Base-by-base conservation (phyloP, 2,329 filamentous ascomycete genomes). In the Trichoderma citrinoviride region DNA sequence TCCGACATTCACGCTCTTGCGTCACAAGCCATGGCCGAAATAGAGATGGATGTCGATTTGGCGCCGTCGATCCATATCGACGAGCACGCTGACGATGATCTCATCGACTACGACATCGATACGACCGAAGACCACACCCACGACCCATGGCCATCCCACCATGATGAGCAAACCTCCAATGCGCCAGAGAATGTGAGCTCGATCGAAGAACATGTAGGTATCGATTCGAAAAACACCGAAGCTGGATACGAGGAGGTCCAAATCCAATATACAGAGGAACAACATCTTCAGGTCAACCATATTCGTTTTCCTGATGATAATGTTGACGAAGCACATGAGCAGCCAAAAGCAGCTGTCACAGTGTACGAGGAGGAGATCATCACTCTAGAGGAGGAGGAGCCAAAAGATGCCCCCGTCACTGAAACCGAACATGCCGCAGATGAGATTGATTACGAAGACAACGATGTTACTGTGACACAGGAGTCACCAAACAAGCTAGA, bases 51-150 rank as follows among this genome's bases (percentile, higher is more conserved):
- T 44, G 66, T 76, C 44, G 73, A 76, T 49, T 62, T 71, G 64
- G 65, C 65, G 37, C 70, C 70, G 41, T 73, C 73, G 37, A 66
- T 69, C 37, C 67, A 65, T 43, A 55, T 72, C 7, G 72, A 71
- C 23, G 62, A 56, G 5, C 70, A 68, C 25, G 65, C 67, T 7
- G 74, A 77, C 44, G 73, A 77, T 15, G 77, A 79, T 63, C 67
- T 77, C 25, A 76, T 79, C 56, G 73, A 77, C 64, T 79, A 77
- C 46, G 77, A 78, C 33, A 76, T 73, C 58, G 77, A 74, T 47
- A 60, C 67, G 23, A 64, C 66, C 2, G 71, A 72, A 37, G 64
- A 68, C 10, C 67, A 65, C 23, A 60, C 47, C 6, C 54, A 64
- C 25, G 43, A 52, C 7, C 49, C 21, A 14, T 58, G 29, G 55